These are phyloP conservation scores for Malassezia equina DNA, from an alignment of 1,284 basidiomycete species.

Conservation along the genomic window DNA sequence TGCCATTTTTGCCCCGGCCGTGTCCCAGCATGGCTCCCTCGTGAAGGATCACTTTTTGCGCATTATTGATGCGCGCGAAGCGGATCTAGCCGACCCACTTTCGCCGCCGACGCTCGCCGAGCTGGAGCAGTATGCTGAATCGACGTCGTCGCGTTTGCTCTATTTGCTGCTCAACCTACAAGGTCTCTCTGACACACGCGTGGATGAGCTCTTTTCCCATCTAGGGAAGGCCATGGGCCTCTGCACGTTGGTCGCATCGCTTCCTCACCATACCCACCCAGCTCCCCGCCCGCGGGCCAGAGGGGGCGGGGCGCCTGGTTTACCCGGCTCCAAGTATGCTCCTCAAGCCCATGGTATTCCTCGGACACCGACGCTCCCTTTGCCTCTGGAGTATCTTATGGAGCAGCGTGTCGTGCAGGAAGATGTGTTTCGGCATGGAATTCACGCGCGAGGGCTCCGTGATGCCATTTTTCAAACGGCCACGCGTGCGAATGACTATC, in stretches of 20 bases:
- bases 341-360: slow-evolving; percentile 10
- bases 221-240: slow-evolving; percentile 45
- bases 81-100: slow-evolving; percentile 31
- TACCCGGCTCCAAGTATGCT: slow-evolving; percentile 10
- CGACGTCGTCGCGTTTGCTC: slow-evolving; percentile 39
- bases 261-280: slow-evolving; percentile 39
- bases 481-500: slow-evolving; percentile 77
- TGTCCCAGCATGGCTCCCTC: slow-evolving; percentile 27
- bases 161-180: slow-evolving; percentile 27
- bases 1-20: slow-evolving; percentile 35
- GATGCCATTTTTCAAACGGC: slow-evolving; percentile 79
- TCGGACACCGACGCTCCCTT: slow-evolving; percentile 54
- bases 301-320: slow-evolving; percentile 1
- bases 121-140: slow-evolving; percentile 38
- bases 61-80: slow-evolving; percentile 42
- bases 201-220: slow-evolving; percentile 44
- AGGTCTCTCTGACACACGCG: slow-evolving; percentile 26
- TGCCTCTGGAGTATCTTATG: slow-evolving; percentile 73
- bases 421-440: slow-evolving; percentile 67
- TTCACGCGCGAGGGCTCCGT: slow-evolving; percentile 56
- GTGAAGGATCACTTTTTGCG: slow-evolving; percentile 43
- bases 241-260: slow-evolving; percentile 23
- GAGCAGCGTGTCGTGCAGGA: slow-evolving; percentile 73
- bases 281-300: slow-evolving; percentile 25
- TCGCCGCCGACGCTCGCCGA: slow-evolving; percentile 31